Evolutionary conservation across 2,329 filamentous ascomycete genomes (phyloP).

Genomic region (Apiospora malaysiana): DNA sequence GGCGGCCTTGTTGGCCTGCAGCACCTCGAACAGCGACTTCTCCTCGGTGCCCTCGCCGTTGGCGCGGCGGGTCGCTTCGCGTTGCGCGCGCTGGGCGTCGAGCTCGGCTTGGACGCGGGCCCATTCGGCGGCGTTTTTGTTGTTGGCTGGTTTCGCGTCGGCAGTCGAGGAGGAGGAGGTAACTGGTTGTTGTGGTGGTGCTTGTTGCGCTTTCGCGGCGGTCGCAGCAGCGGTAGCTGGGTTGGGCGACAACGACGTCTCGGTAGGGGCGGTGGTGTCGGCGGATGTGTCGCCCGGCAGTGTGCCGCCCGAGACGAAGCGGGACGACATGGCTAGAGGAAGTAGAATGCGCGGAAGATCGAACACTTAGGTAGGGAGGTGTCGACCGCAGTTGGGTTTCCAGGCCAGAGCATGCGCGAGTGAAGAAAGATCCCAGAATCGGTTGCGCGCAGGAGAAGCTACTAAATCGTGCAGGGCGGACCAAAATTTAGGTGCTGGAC

Average conservation of each 20-base stretch:
- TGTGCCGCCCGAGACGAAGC: conserved; percentile 62
- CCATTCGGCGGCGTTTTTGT: conserved; percentile 50
- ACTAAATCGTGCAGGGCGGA: neutral
- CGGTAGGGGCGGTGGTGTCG: conserved; percentile 28
- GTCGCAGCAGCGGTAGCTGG: conserved; percentile 27
- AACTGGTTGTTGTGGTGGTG: conserved; percentile 24
- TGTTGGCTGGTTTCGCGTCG: conserved; percentile 9
- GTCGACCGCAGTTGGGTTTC: neutral
- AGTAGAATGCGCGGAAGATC: neutral
- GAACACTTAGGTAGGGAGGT: neutral
- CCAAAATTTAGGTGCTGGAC: neutral
- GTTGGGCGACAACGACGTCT: conserved; percentile 4
- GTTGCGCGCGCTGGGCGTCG: conserved; percentile 61
- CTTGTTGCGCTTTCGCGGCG: neutral
- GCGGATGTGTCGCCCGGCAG: conserved; percentile 46
- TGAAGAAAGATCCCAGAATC: neutral
- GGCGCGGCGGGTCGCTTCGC: conserved; percentile 54
- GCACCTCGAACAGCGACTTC: conserved; percentile 72
- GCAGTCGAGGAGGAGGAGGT: conserved; percentile 22
- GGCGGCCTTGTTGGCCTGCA: conserved; percentile 85
- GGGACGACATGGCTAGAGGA: conserved; percentile 51
- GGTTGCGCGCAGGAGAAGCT: neutral
- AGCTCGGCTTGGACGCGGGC: conserved; percentile 68
- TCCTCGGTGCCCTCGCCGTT: conserved; percentile 45
- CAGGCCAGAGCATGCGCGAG: neutral